Conservation (phyloP, 192 early-diverging fungal genomes). For the Funneliformis geosporum region DNA sequence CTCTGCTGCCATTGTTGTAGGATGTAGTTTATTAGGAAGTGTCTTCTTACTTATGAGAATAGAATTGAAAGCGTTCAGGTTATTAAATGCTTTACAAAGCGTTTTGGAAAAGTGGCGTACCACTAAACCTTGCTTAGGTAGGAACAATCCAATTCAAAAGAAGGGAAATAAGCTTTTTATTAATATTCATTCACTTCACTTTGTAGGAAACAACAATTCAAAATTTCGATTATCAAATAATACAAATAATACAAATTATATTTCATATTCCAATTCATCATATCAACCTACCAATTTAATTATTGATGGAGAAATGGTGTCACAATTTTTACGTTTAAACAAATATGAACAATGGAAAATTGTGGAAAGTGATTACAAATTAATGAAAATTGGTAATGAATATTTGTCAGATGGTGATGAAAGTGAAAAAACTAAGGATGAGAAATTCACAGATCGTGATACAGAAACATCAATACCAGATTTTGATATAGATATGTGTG, state of each 20-base stretch:
- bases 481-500: neutral
- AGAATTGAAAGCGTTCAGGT: neutral
- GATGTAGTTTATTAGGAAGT: constrained; percentile 18
- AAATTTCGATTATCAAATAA: neutral
- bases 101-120: constrained; percentile 21
- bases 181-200: neutral
- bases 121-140: constrained; percentile 21
- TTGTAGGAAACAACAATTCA: neutral
- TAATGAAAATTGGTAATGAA: neutral
- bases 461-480: neutral
- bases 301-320: constrained; percentile 26
- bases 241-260: neutral
- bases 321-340: constrained; percentile 17
- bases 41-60: constrained; percentile 14
- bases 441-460: neutral
- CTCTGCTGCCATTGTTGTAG: constrained; percentile 1
- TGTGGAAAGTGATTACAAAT: neutral
- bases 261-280: neutral
- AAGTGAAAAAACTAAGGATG: neutral
- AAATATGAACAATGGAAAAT: constrained; percentile 11
- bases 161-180: neutral
- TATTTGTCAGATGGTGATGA: neutral
- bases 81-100: constrained; percentile 10
- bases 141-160: neutral
- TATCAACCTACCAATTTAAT: neutral